Percentiles rank a stretch among this genome's conserved stretches.
phyloP scores from a whole-genome alignment of 495 filamentous ascomycete genomes.

The Lineolata rhizophorae region DNA sequence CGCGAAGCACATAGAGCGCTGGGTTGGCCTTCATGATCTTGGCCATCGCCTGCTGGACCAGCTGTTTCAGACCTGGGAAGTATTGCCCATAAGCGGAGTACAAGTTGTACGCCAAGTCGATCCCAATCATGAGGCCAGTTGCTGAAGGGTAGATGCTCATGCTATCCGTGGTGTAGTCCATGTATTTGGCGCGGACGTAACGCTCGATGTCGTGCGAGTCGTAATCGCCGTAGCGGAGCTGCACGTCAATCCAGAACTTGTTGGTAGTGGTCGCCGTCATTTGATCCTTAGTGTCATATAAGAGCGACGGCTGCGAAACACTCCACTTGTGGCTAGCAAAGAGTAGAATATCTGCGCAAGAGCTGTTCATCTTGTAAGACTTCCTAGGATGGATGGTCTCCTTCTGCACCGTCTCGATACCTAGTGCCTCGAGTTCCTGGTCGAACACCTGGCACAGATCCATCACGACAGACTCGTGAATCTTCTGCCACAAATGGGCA shows the following conservation, averaged over 20 bases:
- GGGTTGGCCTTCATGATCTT: conserved; percentile 99
- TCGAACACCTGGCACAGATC: conserved; percentile 99
- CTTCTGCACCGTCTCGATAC: conserved; percentile 97
- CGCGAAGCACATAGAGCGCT: conserved; percentile 83
- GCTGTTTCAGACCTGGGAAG: conserved; percentile 93
- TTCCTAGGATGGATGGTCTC: conserved; percentile 99
- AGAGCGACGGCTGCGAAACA: conserved; percentile 73
- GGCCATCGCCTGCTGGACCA: conserved; percentile 94
- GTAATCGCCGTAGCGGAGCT: conserved; percentile 95
- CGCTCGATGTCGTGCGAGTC: conserved; percentile 98
- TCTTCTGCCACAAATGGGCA: conserved; percentile 99
- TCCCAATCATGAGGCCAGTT: conserved; percentile 94
- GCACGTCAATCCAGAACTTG: conserved; percentile 99
- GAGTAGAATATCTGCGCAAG: conserved; percentile 91
- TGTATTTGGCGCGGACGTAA: conserved; percentile 93
- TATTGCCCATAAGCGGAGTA: conserved; percentile 97
- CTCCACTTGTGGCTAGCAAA: conserved; percentile 99
- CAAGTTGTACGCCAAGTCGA: conserved; percentile 95
- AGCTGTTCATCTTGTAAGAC: conserved; percentile 99
- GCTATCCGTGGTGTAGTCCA: conserved; percentile 97
- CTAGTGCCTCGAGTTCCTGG: conserved; percentile 85
- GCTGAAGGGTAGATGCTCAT: conserved; percentile 98
- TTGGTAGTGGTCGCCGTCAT: conserved; percentile 92
- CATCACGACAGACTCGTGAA: conserved; percentile 98
- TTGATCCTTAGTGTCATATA: conserved; percentile 91